Base-by-base conservation (phyloP, 2,329 filamentous ascomycete species). In the Alternaria atra region DNA sequence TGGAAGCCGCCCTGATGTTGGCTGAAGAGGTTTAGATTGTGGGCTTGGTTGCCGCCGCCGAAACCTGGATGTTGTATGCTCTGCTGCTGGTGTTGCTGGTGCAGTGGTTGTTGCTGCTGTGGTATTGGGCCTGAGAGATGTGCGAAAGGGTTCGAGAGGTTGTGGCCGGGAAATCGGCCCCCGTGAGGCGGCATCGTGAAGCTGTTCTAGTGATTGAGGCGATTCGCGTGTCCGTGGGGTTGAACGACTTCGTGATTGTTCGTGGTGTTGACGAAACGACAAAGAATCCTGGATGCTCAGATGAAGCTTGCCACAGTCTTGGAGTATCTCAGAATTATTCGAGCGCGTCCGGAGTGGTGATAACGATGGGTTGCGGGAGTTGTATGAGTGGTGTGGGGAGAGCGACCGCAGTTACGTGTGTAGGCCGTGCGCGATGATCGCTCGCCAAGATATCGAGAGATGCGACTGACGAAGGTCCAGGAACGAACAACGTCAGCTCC, bases 61-160 rank as follows among this genome's bases (percentile, higher is more conserved):
- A 95, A 96, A 58, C 85, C 86, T 52, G 91, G 88, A 76, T 91
- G 91, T 61, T 85, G 84, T 58, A 94, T 82, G 46, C 83, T 85
- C 55, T 86, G 85, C 64, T 82, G 71, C 80, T 84, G 82, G 59
- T 83, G 82, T 58, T 79, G 74, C 64, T 82, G 71, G 80, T 84
- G 82, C 60, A 83, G 81, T 58, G 78, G 73, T 35, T 67, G 61
- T 50, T 65, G 64, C 48, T 66, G 69, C 47, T 71, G 69, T 47
- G 65, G 66, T 17, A 69, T 65, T 64, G 77, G 82, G 67, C 85
- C 85, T 53, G 68, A 68, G 46, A 87, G 80, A 68, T 87, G 84
- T 46, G 83, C 79, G 76, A 89, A 90, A 27, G 87, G 86, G 66
- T 85, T 86, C 44, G 83, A 86, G 65, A 87, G 79, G 73, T 83